Percentiles rank a stretch among this genome's conserved stretches.
These are phyloP conservation scores for Colletotrichum navitas DNA, from an alignment of 2,329 filamentous ascomycete species.

Conservation along the genomic window DNA sequence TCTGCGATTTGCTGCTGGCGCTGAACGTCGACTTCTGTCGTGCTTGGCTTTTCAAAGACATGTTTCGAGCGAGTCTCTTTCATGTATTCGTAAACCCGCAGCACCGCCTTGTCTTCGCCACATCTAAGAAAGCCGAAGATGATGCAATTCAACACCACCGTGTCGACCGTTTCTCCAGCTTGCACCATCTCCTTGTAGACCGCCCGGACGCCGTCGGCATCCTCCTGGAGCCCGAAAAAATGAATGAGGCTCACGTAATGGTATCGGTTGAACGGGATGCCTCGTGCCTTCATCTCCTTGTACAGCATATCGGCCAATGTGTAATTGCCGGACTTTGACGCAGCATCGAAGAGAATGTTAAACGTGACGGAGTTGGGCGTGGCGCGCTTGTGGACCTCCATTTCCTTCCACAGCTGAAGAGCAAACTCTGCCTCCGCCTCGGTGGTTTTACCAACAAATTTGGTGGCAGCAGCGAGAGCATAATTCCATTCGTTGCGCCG, in stretches of 20 bases:
- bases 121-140: constrained; percentile 82
- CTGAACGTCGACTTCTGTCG: constrained; percentile 46
- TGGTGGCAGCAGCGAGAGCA: constrained; percentile 83
- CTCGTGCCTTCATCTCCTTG: constrained; percentile 80
- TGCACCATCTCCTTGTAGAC: constrained; percentile 88
- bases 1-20: constrained; percentile 68
- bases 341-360: constrained; percentile 91
- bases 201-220: constrained; percentile 79
- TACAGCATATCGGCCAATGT: constrained; percentile 86
- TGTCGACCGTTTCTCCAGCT: constrained; percentile 89
- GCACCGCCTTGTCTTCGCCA: constrained; percentile 81
- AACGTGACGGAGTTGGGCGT: constrained; percentile 84
- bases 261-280: constrained; percentile 78
- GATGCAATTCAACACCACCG: constrained; percentile 86
- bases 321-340: constrained; percentile 87
- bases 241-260: constrained; percentile 87
- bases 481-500: constrained; percentile 82
- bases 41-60: constrained; percentile 29
- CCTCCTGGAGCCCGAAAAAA: constrained; percentile 81
- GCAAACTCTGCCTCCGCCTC: constrained; percentile 74
- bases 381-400: constrained; percentile 80
- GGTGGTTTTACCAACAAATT: constrained; percentile 72
- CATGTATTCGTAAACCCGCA: constrained; percentile 88
- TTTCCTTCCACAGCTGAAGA: constrained; percentile 86
- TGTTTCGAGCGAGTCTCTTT: constrained; percentile 67